Percentiles rank a stretch among this genome's conserved stretches.
phyloP scores from a whole-genome alignment of 164 flowering plant genomes.

The Nymphaea thermarum region DNA sequence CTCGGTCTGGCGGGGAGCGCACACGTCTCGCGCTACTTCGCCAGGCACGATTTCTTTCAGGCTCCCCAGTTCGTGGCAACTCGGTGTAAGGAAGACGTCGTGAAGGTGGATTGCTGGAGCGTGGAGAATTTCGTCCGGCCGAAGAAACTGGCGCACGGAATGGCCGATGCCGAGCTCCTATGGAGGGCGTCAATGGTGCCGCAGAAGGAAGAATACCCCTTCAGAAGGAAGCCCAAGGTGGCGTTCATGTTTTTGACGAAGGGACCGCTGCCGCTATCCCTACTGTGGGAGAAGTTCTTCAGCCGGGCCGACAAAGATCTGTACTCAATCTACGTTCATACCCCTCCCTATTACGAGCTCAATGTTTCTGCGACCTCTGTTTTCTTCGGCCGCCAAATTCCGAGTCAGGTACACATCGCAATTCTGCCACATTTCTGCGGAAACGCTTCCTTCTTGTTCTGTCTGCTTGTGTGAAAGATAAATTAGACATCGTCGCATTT shows the following conservation, averaged over 20 bases:
- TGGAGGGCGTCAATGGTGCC: conserved; percentile 34
- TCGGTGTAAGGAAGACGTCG: neutral
- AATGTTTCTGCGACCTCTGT: conserved; percentile 23
- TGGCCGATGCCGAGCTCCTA: conserved; percentile 23
- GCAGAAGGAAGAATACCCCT: conserved; percentile 16
- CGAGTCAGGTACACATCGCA: conserved; percentile 29
- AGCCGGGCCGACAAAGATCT: conserved; percentile 21
- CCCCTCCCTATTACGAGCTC: conserved; percentile 26
- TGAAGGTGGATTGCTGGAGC: conserved; percentile 12
- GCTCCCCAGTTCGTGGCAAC: conserved; percentile 2
- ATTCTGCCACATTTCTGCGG: too few relatives aligned
- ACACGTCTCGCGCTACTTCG: conserved; percentile 11
- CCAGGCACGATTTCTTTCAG: conserved; percentile 13
- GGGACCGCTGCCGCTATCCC: conserved; percentile 31
- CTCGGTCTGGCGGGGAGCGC: conserved; percentile 21
- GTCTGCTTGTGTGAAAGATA: neutral
- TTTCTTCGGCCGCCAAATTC: conserved; percentile 37
- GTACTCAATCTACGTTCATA: conserved; percentile 34
- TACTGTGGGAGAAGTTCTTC: conserved; percentile 40
- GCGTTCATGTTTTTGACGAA: conserved; percentile 28
- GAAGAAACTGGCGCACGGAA: conserved; percentile 11
- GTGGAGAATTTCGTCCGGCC: conserved; percentile 13
- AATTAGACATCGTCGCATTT: neutral
- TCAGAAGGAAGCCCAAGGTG: conserved; percentile 21
- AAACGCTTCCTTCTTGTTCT: neutral